These are phyloP conservation scores for Aquanectria penicillioides DNA, from an alignment of 2,329 filamentous ascomycete species.

Conservation along the genomic window DNA sequence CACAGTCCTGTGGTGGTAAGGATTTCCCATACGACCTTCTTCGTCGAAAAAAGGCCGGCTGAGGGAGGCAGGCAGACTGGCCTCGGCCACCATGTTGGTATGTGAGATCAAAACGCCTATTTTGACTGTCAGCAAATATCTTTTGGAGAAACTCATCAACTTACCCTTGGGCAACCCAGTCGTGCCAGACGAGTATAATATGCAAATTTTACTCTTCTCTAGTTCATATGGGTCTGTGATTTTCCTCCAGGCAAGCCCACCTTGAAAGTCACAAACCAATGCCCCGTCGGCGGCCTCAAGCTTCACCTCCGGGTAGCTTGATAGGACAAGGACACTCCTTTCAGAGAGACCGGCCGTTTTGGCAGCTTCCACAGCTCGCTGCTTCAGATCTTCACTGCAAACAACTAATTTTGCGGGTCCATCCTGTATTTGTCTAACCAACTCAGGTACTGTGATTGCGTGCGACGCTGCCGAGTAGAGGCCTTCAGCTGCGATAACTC, in stretches of 20 bases:
- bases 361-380: constrained; percentile 60
- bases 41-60: constrained; percentile 43
- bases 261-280: constrained; percentile 41
- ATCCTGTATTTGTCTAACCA: constrained; percentile 56
- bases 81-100: constrained; percentile 53
- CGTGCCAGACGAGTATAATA: constrained; percentile 60
- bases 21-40: constrained; percentile 36
- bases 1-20: constrained; percentile 47
- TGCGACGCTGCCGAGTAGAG: constrained; percentile 67
- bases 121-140: background rate
- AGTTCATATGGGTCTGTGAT: constrained; percentile 62
- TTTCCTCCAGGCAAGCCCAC: constrained; percentile 60
- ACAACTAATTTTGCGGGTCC: constrained; percentile 52
- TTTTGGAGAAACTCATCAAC: background rate
- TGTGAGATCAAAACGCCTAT: constrained; percentile 56
- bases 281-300: constrained; percentile 40
- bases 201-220: constrained; percentile 50
- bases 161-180: constrained; percentile 58
- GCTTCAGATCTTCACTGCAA: constrained; percentile 59
- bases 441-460: constrained; percentile 59
- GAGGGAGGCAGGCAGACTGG: constrained; percentile 43
- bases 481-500: constrained; percentile 67
- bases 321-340: constrained; percentile 61
- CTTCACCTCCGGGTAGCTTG: constrained; percentile 46
- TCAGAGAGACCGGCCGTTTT: constrained; percentile 54